Conservation (phyloP, 257 asterid genomes). For the Euphrasia confusa region DNA sequence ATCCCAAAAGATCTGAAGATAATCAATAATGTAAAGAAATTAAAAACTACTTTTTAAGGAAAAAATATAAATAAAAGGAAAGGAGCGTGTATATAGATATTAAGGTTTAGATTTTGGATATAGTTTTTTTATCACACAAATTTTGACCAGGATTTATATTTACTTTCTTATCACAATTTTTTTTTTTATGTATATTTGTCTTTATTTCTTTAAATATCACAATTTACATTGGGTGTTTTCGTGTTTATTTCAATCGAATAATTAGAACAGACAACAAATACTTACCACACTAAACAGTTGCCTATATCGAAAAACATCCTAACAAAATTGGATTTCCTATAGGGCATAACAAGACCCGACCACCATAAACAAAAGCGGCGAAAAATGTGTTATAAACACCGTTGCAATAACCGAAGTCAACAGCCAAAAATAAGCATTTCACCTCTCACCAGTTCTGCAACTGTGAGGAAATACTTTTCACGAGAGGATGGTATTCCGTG, state of each 20-base stretch:
- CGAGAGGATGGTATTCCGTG: slow-evolving; percentile 75
- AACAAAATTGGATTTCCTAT: neutral
- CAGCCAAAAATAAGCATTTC: slow-evolving; percentile 3
- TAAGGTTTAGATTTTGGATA: no score
- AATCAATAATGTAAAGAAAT: neutral
- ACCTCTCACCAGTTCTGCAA: slow-evolving; percentile 72
- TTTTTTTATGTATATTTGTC: no score
- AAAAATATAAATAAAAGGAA: no score
- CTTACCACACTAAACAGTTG: neutral
- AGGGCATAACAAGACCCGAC: neutral
- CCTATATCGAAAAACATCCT: neutral
- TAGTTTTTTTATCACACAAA: no score
- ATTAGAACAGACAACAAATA: neutral
- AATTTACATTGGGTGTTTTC: no score
- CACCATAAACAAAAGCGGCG: neutral
- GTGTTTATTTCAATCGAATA: no score
- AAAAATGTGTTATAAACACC: neutral
- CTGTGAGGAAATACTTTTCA: slow-evolving; percentile 83
- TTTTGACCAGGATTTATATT: no score
- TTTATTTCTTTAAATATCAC: no score
- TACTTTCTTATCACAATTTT: no score
- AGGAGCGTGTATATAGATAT: no score
- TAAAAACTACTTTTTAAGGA: no score
- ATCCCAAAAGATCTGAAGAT: neutral
- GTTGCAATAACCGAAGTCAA: neutral